A percentile compares a stretch with the other conserved stretches of the same genome.
These are phyloP conservation scores for Rhynchosporium graminicola DNA, from an alignment of 2,329 filamentous ascomycete genomes.

Conservation along the genomic window DNA sequence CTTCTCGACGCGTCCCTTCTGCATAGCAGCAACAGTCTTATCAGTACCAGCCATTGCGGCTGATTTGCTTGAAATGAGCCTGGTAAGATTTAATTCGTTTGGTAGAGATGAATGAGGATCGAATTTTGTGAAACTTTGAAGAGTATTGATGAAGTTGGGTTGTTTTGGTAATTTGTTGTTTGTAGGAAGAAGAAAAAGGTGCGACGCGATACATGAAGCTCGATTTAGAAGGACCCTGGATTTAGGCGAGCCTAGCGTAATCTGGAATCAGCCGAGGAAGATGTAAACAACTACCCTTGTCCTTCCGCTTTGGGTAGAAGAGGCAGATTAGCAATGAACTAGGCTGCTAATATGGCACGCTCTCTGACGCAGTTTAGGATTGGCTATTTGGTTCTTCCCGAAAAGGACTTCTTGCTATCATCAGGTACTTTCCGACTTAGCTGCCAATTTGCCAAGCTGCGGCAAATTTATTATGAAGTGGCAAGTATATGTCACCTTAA, in stretches of 20 bases:
- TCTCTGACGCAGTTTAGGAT: not conserved
- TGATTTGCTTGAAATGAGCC: conserved; percentile 2
- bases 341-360: not conserved
- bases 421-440: not conserved
- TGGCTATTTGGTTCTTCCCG: not conserved
- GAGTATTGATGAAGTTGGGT: conserved; percentile 13
- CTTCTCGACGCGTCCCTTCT: conserved; percentile 25
- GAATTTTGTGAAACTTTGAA: not conserved
- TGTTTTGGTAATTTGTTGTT: conserved; percentile 16
- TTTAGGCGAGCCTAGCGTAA: conserved; percentile 2
- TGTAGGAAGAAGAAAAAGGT: not conserved
- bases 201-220: not conserved
- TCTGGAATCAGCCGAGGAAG: not conserved
- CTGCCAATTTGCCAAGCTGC: conserved; percentile 6
- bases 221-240: conserved; percentile 10
- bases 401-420: not conserved
- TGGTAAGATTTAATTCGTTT: conserved; percentile 8
- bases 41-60: conserved; percentile 18
- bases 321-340: not conserved
- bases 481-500: not conserved
- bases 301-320: not conserved
- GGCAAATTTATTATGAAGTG: conserved; percentile 2
- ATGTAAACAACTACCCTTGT: conserved; percentile 5
- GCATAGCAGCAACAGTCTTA: conserved; percentile 19
- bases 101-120: not conserved